These are phyloP conservation scores for Lactarius tabidus DNA, from an alignment of 768 basidiomycete genomes.

Conservation along the genomic window DNA sequence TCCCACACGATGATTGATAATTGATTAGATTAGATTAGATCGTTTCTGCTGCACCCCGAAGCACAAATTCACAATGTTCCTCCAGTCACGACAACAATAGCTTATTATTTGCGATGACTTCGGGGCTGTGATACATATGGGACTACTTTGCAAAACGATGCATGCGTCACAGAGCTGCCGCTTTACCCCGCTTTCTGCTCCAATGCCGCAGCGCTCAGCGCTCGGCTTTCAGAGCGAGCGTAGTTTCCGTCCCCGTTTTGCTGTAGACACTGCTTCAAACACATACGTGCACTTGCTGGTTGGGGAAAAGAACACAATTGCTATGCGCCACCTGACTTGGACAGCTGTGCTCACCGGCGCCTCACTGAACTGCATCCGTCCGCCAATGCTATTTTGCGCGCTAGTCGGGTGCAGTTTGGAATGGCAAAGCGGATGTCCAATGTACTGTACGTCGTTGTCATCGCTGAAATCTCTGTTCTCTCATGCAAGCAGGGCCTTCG, in stretches of 20 bases:
- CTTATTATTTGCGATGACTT: conserved; percentile 80
- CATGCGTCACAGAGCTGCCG: conserved; percentile 12
- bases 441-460: not conserved
- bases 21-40: too few relatives aligned
- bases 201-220: too few relatives aligned
- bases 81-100: conserved; percentile 39
- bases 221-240: too few relatives aligned
- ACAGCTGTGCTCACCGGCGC: not conserved
- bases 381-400: not conserved
- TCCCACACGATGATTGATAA: too few relatives aligned
- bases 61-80: not conserved
- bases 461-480: not conserved
- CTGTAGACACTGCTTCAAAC: not conserved
- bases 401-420: not conserved
- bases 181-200: too few relatives aligned
- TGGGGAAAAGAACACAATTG: not conserved
- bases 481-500: too few relatives aligned
- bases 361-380: not conserved
- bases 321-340: not conserved
- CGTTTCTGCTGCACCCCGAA: too few relatives aligned
- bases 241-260: not conserved
- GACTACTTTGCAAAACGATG: conserved; percentile 77
- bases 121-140: conserved; percentile 63
- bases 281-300: not conserved
- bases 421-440: not conserved